Percentiles rank a stretch among this genome's conserved stretches.
Evolutionary conservation across 1,284 basidiomycete species (phyloP).

Genomic region (Sphagnurus paluster): DNA sequence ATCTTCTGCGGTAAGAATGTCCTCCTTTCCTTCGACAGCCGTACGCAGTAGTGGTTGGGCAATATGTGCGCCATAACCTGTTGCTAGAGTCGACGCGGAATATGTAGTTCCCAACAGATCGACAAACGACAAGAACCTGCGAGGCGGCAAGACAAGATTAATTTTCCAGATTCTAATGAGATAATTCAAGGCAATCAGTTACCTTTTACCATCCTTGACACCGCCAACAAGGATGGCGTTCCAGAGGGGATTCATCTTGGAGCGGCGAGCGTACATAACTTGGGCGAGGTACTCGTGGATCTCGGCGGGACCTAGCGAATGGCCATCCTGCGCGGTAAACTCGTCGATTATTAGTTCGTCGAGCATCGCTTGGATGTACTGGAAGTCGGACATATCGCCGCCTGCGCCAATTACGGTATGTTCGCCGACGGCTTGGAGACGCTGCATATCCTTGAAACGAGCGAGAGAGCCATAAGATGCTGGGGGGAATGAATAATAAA

Average conservation of each 20-base stretch:
- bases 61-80: slow-evolving; percentile 94
- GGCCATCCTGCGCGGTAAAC: slow-evolving; percentile 79
- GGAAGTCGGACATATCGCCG: slow-evolving; percentile 98
- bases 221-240: slow-evolving; percentile 96
- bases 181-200: slow-evolving; percentile 20
- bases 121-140: slow-evolving; percentile 90
- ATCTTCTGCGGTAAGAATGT: slow-evolving; percentile 75
- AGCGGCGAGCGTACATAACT: slow-evolving; percentile 88
- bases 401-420: slow-evolving; percentile 90
- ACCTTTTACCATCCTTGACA: slow-evolving; percentile 79
- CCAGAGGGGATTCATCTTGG: slow-evolving; percentile 94
- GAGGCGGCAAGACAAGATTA: neutral
- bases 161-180: neutral
- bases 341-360: slow-evolving; percentile 80
- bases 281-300: slow-evolving; percentile 93
- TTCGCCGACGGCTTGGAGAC: slow-evolving; percentile 82
- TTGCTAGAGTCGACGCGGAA: slow-evolving; percentile 91
- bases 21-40: slow-evolving; percentile 84
- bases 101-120: slow-evolving; percentile 98
- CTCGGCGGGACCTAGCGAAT: slow-evolving; percentile 84
- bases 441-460: slow-evolving; percentile 93
- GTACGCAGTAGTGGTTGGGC: slow-evolving; percentile 92
- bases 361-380: slow-evolving; percentile 83
- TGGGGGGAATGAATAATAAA: slow-evolving; percentile 29
- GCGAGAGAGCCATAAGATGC: slow-evolving; percentile 98